Evolutionary conservation across 306 rosid genomes (phyloP), one percentile per base, ranked within the genome.

Genomic region (Trifolium fragiferum): DNA sequence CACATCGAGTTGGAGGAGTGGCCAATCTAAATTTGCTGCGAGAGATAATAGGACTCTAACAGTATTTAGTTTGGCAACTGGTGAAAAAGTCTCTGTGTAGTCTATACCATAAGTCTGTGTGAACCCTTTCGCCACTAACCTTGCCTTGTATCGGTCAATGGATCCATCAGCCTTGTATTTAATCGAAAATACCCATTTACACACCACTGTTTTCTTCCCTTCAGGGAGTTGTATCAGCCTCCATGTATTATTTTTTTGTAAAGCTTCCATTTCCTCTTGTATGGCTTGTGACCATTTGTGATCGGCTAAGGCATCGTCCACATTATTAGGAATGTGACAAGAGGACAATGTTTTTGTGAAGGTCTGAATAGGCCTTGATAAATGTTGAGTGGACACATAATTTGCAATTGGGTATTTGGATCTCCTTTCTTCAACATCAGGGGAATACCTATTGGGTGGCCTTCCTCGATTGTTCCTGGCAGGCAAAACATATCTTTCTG

Each of bases 191-290:
- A 25, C 30, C 30, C 30, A 25, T 25, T 25, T 25, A 4, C 58
- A 54, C 11, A 32, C 61, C 30, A 54, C 61, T 18, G 61, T 54
- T 8, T 54, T 54, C 30, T 54, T 54, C 27, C 61, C 61, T 21
- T 54, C 18, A 8, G 61, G 61, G 15, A 54, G 30, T 54, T 2
- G 30, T 54, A 54, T 54, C 61, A 54, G 9, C 32, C 61, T 54
- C 61, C 61, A 54, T 8, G 30, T 54, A 54, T 54, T 54, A 54
- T 54, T 54, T 8, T 54, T 54, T 54, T 54, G 14, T 20, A 46
- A 46, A 46, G 51, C 51, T 10, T 46, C 51, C 51, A 46, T 46
- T 46, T 46, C 51, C 6, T 46, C 59, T 18, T 53, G 59, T 53
- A 53, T 16, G 9, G 59, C 59, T 53, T 53, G 59, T 53, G 10